A percentile compares a stretch with the other conserved stretches of the same genome.
Conservation (phyloP, 2,329 filamentous ascomycete species). For the Orbilia ellipsospora region DNA sequence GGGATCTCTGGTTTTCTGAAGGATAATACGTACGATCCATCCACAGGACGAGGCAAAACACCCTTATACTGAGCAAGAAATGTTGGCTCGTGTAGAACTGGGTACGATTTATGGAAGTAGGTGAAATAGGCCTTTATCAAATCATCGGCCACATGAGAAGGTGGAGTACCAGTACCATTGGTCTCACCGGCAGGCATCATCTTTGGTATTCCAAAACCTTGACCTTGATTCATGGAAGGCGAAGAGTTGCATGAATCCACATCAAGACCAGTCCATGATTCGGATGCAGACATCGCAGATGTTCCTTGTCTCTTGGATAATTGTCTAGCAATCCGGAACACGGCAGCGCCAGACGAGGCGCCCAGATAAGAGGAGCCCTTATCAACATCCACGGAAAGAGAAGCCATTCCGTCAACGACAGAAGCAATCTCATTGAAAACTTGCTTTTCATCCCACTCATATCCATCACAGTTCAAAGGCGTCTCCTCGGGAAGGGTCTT, state of each 20-base stretch:
- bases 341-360: constrained; percentile 48
- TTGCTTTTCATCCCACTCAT: constrained; percentile 55
- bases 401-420: constrained; percentile 51
- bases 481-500: constrained; percentile 52
- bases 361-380: constrained; percentile 52
- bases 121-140: constrained; percentile 64
- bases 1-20: background rate
- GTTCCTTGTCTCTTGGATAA: constrained; percentile 50
- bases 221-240: constrained; percentile 42
- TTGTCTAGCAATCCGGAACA: constrained; percentile 49
- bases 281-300: constrained; percentile 29
- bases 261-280: constrained; percentile 46
- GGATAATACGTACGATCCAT: constrained; percentile 47
- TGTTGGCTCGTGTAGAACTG: constrained; percentile 65
- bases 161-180: constrained; percentile 46
- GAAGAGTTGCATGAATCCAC: constrained; percentile 51
- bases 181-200: constrained; percentile 47
- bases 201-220: constrained; percentile 49
- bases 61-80: constrained; percentile 62
- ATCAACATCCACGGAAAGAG: constrained; percentile 49
- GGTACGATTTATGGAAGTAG: constrained; percentile 64
- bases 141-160: constrained; percentile 55
- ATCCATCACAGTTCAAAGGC: constrained; percentile 49
- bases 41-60: constrained; percentile 60
- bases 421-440: constrained; percentile 53